Evolutionary conservation across 306 rosid genomes (phyloP).

Genomic region (Delonix regia): DNA sequence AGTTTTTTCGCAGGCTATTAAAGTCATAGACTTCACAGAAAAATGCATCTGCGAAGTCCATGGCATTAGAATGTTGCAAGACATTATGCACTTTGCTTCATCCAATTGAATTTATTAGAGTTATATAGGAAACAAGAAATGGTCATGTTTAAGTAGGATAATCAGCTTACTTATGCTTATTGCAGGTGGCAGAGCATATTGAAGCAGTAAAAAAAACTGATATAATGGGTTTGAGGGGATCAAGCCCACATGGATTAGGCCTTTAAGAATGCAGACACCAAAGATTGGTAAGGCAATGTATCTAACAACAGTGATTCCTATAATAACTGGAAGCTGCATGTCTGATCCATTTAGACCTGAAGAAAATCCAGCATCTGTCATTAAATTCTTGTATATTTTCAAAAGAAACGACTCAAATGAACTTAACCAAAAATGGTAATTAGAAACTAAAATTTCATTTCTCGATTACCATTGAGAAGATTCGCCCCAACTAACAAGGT

Average conservation of each 20-base stretch:
- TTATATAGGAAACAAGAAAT: background rate
- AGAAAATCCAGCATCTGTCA: background rate
- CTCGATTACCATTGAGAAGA: conserved; percentile 37
- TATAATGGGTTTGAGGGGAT: conserved; percentile 42
- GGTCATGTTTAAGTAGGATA: background rate
- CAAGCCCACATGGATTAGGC: conserved; percentile 35
- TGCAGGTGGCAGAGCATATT: conserved; percentile 45
- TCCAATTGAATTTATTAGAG: background rate
- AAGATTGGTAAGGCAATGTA: conserved; percentile 33
- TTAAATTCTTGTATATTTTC: conserved; percentile 1
- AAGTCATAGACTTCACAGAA: background rate
- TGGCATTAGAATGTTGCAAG: background rate
- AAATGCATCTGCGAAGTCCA: background rate
- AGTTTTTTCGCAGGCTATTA: background rate
- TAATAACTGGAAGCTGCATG: conserved; percentile 20
- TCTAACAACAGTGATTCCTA: conserved; percentile 38
- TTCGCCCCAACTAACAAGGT: conserved; percentile 51
- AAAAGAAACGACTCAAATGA: background rate
- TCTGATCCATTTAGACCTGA: conserved; percentile 40
- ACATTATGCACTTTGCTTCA: background rate
- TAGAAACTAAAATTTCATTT: background rate
- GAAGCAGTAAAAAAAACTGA: conserved; percentile 40
- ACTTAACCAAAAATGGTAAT: background rate
- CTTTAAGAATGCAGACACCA: conserved; percentile 46
- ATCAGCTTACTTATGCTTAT: conserved; percentile 44